Evolutionary conservation across 2,329 filamentous ascomycete genomes (phyloP).

Genomic region (Colletotrichum gigasporum): DNA sequence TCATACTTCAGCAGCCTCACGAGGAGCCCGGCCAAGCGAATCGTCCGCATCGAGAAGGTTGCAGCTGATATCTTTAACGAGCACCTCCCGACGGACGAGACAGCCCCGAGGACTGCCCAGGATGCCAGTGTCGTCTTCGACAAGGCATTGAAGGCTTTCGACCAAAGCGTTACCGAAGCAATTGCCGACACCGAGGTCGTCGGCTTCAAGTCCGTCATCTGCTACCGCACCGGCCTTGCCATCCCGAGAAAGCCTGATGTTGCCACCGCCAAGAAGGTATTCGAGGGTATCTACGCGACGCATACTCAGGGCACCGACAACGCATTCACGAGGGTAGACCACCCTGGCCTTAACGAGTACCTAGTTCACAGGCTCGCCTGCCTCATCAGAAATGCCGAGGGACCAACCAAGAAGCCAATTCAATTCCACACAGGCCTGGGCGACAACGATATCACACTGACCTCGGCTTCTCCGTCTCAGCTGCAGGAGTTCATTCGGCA

Average conservation of each 20-base stretch:
- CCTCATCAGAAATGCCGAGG: slow-evolving; percentile 58
- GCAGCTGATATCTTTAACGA: slow-evolving; percentile 70
- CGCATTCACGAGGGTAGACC: slow-evolving; percentile 64
- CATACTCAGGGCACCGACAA: slow-evolving; percentile 33
- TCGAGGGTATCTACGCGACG: slow-evolving; percentile 46
- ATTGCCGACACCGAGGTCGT: slow-evolving; percentile 74
- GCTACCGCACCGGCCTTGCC: slow-evolving; percentile 79
- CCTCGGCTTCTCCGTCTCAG: slow-evolving; percentile 77
- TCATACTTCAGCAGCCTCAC: slow-evolving; percentile 74
- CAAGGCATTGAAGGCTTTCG: slow-evolving; percentile 46
- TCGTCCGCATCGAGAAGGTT: slow-evolving; percentile 80
- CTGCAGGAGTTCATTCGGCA: slow-evolving; percentile 77
- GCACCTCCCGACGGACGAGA: slow-evolving; percentile 44
- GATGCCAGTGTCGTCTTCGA: slow-evolving; percentile 42
- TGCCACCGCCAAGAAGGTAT: slow-evolving; percentile 49
- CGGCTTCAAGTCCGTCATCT: slow-evolving; percentile 85
- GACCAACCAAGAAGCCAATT: slow-evolving; percentile 71
- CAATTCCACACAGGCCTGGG: slow-evolving; percentile 88
- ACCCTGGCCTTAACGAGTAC: slow-evolving; percentile 74
- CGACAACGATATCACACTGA: slow-evolving; percentile 79
- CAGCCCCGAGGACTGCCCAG: slow-evolving; percentile 11
- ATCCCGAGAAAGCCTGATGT: slow-evolving; percentile 58
- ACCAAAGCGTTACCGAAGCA: slow-evolving; percentile 60
- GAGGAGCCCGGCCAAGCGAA: slow-evolving; percentile 71
- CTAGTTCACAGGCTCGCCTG: slow-evolving; percentile 72